phyloP scores from a whole-genome alignment of 1,284 basidiomycete genomes.

The Moniliella sp. region DNA sequence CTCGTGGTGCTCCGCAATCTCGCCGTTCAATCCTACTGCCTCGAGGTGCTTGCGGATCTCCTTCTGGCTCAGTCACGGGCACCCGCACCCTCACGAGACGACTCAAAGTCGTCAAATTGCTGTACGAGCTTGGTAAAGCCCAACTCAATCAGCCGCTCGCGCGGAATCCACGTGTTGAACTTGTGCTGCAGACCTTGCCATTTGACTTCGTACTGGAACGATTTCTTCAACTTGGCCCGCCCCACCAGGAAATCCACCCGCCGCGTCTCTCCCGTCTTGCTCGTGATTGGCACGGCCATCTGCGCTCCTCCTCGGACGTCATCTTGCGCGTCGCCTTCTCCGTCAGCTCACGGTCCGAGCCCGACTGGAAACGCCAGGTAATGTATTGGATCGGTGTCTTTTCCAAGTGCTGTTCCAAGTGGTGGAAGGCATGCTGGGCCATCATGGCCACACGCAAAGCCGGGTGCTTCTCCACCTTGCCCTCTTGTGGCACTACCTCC shows the following conservation, averaged over 20 bases:
- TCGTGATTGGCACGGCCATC: constrained; percentile 70
- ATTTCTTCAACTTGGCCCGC: constrained; percentile 87
- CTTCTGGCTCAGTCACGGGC: constrained; percentile 44
- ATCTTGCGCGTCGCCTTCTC: constrained; percentile 73
- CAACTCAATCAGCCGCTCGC: constrained; percentile 66
- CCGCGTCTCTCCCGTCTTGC: constrained; percentile 71
- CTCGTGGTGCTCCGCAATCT: constrained; percentile 32
- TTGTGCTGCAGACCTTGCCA: constrained; percentile 79
- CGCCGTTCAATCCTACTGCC: constrained; percentile 67
- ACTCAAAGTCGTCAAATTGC: constrained; percentile 90
- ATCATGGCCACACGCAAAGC: constrained; percentile 87
- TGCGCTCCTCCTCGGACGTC: constrained; percentile 64
- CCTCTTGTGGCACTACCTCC: constrained; percentile 76
- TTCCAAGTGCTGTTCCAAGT: constrained; percentile 32
- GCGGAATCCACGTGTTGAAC: constrained; percentile 78
- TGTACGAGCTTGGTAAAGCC: constrained; percentile 78
- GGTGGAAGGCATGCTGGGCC: constrained; percentile 56
- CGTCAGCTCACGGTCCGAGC: constrained; percentile 80
- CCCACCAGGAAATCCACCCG: constrained; percentile 77
- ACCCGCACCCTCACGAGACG: constrained; percentile 47
- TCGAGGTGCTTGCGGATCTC: constrained; percentile 32
- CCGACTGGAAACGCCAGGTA: constrained; percentile 97
- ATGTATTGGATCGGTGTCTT: constrained; percentile 31
- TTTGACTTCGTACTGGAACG: constrained; percentile 82
- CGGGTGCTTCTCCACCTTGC: constrained; percentile 85